Base-by-base conservation (phyloP, 1,284 basidiomycete genomes). In the Rhodotorula sp. region DNA sequence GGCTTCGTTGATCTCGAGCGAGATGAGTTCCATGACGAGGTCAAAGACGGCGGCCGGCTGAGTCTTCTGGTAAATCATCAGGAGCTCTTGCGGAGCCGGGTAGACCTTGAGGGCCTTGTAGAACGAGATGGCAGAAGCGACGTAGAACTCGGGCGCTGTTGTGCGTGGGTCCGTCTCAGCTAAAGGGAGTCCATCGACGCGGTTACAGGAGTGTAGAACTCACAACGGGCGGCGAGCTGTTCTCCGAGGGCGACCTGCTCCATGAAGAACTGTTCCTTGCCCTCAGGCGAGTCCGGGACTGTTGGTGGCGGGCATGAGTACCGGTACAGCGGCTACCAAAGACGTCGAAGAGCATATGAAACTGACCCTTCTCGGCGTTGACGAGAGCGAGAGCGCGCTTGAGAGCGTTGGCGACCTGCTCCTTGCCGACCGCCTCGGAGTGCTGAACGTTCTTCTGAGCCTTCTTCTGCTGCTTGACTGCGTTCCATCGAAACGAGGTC, bases 71-170 rank as follows among this genome's bases (percentile, higher is more conserved):
- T 96, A 96, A 78, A 97, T 81, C 78, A 79, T 78, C 71, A 81
- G 77, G 54, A 77, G 65, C 71, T 71, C 70, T 45, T 75, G 67
- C 22, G 66, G 64, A 24, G 69, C 60, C 30, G 95, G 95, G 83
- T 98, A 99, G 58, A 96, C 94, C 69, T 91, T 87, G 73, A 98
- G 87, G 8, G 93, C 95, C 70, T 91, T 87, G 86, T 89, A 98
- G 86, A 98, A 98, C 65, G 89, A 87, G 78, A 91, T 83, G 42
- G 96, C 94, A 12, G 95, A 89, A 26, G 88, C 85, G 59, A 95
- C 84, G 78, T 89, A 84, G 81, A 88, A 88, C 53, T 85, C 82
- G 59, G 91, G 89, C 55, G 92, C 93, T 95, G 75, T 20, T 22
- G 29, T 24, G 44, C 22, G 22, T 54, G 30, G 22, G 3, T 12